Percentiles rank a stretch among this genome's conserved stretches.
phyloP scores from a whole-genome alignment of 2,329 filamentous ascomycete genomes.

The Aspergillus piperis region DNA sequence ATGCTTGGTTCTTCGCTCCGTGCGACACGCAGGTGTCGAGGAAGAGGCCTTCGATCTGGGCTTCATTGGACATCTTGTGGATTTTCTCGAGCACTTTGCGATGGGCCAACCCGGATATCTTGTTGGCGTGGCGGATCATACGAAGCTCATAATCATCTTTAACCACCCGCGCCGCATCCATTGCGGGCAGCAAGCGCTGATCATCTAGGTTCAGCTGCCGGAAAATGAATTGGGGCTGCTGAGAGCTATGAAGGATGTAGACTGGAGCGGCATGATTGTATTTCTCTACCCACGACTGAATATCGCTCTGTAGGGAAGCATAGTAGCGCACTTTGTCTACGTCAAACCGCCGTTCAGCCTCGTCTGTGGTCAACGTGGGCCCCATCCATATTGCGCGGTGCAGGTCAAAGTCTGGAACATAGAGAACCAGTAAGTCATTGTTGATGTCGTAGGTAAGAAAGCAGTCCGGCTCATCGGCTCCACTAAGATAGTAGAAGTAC shows the following conservation, averaged over 20 bases:
- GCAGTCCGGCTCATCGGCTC: slow-evolving; percentile 57
- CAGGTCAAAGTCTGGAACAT: slow-evolving; percentile 70
- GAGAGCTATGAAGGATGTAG: slow-evolving; percentile 41
- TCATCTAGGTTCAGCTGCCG: slow-evolving; percentile 29
- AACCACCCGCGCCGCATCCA: slow-evolving; percentile 68
- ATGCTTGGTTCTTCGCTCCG: slow-evolving; percentile 80
- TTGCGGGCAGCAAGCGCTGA: slow-evolving; percentile 49
- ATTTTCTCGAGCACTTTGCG: slow-evolving; percentile 63
- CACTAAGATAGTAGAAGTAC: slow-evolving; percentile 64
- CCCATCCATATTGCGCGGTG: slow-evolving; percentile 46
- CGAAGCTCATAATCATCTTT: slow-evolving; percentile 76
- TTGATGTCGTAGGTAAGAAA: slow-evolving; percentile 59
- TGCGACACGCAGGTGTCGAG: slow-evolving; percentile 72
- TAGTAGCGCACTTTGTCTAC: slow-evolving; percentile 70
- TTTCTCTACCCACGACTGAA: slow-evolving; percentile 43
- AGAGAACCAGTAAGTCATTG: slow-evolving; percentile 67
- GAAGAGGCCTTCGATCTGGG: slow-evolving; percentile 80
- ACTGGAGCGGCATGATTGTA: slow-evolving; percentile 31
- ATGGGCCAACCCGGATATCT: slow-evolving; percentile 68
- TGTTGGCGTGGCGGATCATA: slow-evolving; percentile 71
- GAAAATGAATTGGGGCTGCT: slow-evolving; percentile 31
- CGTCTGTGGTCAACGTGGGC: slow-evolving; percentile 48
- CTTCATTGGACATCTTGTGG: slow-evolving; percentile 70
- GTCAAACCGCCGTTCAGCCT: slow-evolving; percentile 64
- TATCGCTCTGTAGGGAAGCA: slow-evolving; percentile 50